These are phyloP conservation scores for Salix koriyanagi DNA, from an alignment of 345 rosid species.

Conservation along the genomic window DNA sequence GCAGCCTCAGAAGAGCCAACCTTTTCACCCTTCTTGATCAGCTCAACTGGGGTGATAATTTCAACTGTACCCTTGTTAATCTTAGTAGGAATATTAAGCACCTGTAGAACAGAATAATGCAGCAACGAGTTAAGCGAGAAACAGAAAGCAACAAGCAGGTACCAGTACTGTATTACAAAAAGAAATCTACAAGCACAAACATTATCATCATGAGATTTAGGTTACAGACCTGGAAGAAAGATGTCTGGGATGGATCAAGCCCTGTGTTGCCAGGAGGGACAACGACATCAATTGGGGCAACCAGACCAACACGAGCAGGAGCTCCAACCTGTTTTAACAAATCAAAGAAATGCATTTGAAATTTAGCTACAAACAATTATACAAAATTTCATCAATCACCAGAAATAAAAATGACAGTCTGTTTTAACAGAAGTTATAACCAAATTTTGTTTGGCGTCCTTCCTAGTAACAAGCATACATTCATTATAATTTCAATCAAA, in stretches of 20 bases:
- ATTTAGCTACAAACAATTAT: background rate
- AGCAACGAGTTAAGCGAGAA: background rate
- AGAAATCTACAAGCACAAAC: background rate
- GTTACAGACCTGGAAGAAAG: slow-evolving; percentile 74
- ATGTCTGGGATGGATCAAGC: slow-evolving; percentile 94
- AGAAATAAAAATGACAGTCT: background rate
- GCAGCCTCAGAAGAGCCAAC: slow-evolving; percentile 98
- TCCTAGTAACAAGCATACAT: background rate
- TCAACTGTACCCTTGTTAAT: slow-evolving; percentile 99
- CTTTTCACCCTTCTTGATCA: slow-evolving; percentile 92
- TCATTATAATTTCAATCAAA: background rate
- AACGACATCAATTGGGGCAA: slow-evolving; percentile 89
- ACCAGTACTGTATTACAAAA: too few species aligned
- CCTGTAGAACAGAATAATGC: slow-evolving; percentile 23
- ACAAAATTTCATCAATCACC: background rate
- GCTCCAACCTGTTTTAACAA: slow-evolving; percentile 69
- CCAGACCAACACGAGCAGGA: slow-evolving; percentile 96
- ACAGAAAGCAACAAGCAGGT: too few species aligned
- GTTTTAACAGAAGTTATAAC: background rate
- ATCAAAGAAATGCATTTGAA: background rate
- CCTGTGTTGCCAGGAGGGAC: slow-evolving; percentile 98
- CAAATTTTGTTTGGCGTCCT: background rate
- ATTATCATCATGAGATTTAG: background rate
- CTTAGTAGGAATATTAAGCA: slow-evolving; percentile 92
- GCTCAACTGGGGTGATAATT: slow-evolving; percentile 89